Base-by-base conservation (phyloP, 306 rosid species). In the Castanea crenata region DNA sequence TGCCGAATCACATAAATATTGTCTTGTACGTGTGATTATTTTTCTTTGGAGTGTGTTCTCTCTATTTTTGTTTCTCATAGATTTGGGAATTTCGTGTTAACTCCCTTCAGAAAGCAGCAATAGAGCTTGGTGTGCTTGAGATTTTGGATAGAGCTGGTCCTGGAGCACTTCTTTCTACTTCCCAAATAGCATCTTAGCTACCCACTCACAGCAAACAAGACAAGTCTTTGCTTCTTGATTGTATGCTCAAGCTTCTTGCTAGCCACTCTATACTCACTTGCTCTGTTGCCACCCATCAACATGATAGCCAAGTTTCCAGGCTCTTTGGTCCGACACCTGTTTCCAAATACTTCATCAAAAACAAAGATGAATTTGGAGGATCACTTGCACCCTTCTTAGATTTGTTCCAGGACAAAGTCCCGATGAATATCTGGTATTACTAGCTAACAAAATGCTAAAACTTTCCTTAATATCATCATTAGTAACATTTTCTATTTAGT, bases 111-210 rank as follows among this genome's bases (percentile, higher is more conserved):
- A 23, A 83, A 83, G 78, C 83, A 63, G 65, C 83, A 54, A 31
- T 70, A 63, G 81, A 83, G 19, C 72, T 79, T 64, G 84, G 81
- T 31, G 72, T 79, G 55, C 52, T 83, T 14, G 81, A 76, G 76
- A 83, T 79, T 35, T 55, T 83, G 4, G 20, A 76, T 16, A 72
- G 41, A 62, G 78, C 78, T 38, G 75, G 84, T 19, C 75, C 71
- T 1, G 78, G 72, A 51, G 76, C 68, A 32, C 58, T 12, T 35
- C 72, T 84, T 34, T 64, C 84, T 2, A 25, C 84, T 55, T 54
- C 74, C 59, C 75, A 83, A 79, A 79, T 83, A 75, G 83, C 81
- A 6, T 83, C 76, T 14, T 54, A 63, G 13, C 75, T 79, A 55
- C 57, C 51, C 16, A 49, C 78, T 32, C 58, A 61, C 9, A 64